Evolutionary conservation across 768 basidiomycete genomes (phyloP), one percentile per base, ranked within the genome.

Genomic region (Tubosaeta sp.): DNA sequence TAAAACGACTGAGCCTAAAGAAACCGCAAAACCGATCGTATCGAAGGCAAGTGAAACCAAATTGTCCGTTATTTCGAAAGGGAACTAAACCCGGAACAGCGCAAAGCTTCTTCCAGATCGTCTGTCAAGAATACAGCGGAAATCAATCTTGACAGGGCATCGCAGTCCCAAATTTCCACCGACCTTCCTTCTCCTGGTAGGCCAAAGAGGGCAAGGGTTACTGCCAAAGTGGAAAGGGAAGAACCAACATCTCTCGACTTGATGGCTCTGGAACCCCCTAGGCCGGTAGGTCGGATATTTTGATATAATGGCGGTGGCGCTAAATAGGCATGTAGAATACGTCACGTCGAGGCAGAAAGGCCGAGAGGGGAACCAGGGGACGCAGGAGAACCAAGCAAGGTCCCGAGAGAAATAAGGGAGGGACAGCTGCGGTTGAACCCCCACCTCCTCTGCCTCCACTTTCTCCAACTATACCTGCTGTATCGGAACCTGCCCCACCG

Each of bases 151-250:
- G 57, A 60, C 22, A 42, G 35, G 17, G 37, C 47, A 27, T 61
- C 50, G 11, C 59, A 56, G 51, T 26, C 50, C 38, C 65, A 56
- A 33, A 19, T 46, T 41, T 39, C 59, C 35, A 46, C 29, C 13
- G 65, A 63, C 10, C 52, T 59, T 46, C 39, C 64, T 34, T 59
- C 66, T 43, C 57, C 61, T 31, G 59, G 61, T 41, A 71, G 53
- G 37, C 56, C 68, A 22, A 69, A 69, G 64, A 66, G 59, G 38
- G 57, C 68, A 48, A 72, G 58, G 58, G 48, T 60, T 43, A 14
- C 49, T 26, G n/a, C 56, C n/a, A 72, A 67, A 45, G 47, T 63
- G 34, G 67, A 69, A 54, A 62, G 46, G 32, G 62, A 60, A 46
- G 67, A 62, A 25, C 43, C 51, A 22, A 49, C 37, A n/a, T 54